A percentile compares a stretch with the other conserved stretches of the same genome.
Evolutionary conservation across 2,329 filamentous ascomycete species (phyloP).

Genomic region (Scedosporium aurantiacum): DNA sequence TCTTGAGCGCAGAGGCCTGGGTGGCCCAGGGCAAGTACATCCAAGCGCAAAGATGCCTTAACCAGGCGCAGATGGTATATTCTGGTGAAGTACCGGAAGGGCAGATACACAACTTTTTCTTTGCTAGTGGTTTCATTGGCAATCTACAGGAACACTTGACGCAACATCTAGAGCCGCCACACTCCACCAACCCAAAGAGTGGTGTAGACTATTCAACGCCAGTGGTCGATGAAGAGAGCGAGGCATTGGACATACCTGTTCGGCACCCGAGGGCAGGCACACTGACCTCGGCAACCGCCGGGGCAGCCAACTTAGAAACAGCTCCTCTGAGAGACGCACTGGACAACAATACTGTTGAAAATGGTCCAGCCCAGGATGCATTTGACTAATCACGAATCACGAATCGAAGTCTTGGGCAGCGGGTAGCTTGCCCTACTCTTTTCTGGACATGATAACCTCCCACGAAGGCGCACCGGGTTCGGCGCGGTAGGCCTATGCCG

Average conservation of each 20-base stretch:
- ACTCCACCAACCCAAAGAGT: slow-evolving; percentile 15
- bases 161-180: slow-evolving; percentile 29
- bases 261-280: slow-evolving; percentile 39
- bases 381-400: slow-evolving; percentile 15
- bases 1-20: slow-evolving; percentile 78
- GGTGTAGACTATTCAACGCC: slow-evolving; percentile 27
- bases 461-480: too few relatives aligned
- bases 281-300: slow-evolving; percentile 1
- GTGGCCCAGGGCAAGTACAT: slow-evolving; percentile 62
- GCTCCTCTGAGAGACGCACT: slow-evolving; percentile 1
- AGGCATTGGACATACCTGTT: slow-evolving; percentile 42
- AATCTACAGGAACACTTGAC: slow-evolving; percentile 39
- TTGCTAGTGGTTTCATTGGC: slow-evolving; percentile 41
- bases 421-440: too few relatives aligned
- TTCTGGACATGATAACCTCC: too few relatives aligned
- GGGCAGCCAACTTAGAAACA: slow-evolving; percentile 6
- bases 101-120: slow-evolving; percentile 38
- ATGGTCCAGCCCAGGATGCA: slow-evolving; percentile 11
- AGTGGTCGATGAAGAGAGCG: slow-evolving; percentile 38
- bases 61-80: slow-evolving; percentile 52
- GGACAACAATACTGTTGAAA: background rate
- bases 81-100: slow-evolving; percentile 35
- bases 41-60: slow-evolving; percentile 68
- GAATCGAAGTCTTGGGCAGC: too few relatives aligned
- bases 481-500: too few relatives aligned